Base-by-base conservation (phyloP, 768 basidiomycete genomes). In the Mycena capillaripes region DNA sequence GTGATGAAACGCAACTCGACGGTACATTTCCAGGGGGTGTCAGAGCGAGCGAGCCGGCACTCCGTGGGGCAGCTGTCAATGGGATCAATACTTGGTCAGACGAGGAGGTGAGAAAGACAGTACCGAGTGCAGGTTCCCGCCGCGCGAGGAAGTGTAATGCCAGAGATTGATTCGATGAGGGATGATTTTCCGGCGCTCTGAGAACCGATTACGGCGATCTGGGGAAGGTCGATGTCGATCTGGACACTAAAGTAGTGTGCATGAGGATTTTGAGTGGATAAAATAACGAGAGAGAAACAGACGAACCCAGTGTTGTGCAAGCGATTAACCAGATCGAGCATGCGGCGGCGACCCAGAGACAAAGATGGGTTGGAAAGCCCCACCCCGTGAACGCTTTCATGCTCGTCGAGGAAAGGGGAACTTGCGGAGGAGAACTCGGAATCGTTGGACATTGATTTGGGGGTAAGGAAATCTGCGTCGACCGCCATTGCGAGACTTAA, bases 161-260 rank as follows among this genome's bases (percentile, higher is more conserved):
- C 92, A 0, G 92, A 93, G 53, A 95, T 93, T 0, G 91, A 88
- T 74, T 95, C 93, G 14, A 95, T 94, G 5, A 94, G 84, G 0
- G 93, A 94, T 0, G 92, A 93, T 75, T 94, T 94, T 0, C 93
- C 93, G 0, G 91, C 92, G 52, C 90, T 92, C 73, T 95, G 93
- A 2, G 85, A 87, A 0, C 93, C 93, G 21, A 93, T 87, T 50
- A 94, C 93, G 0, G 89, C 91, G 36, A 95, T 93, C 72, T 90
- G 88, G 0, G 94, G 93, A 0, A 95, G 81, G 74, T 93, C 92
- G 12, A 95, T 89, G 62, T 94, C 91, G 17, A 87, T 83, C 71
- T 93, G 89, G 0, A 92, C 91, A 0, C 93, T 94, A n/a, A 10
- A 42, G 0, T 0, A 46, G 42, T 6, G 23, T 21, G n/a, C 1